A percentile compares a stretch with the other conserved stretches of the same genome.
phyloP scores from a whole-genome alignment of 306 rosid genomes.

The Prunus armeniaca region DNA sequence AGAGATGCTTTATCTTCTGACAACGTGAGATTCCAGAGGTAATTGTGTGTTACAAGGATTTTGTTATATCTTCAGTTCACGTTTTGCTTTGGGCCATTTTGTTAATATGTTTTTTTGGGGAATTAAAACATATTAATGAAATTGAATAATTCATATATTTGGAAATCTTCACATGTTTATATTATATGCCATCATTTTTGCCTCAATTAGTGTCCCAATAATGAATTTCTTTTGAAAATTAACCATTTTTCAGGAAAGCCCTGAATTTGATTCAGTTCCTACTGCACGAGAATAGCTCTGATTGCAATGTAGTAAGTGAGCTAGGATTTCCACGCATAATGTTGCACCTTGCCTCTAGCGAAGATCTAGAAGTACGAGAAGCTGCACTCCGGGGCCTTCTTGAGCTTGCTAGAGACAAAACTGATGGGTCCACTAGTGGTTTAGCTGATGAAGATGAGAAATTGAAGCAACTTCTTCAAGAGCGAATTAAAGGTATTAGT shows the following conservation, averaged over 20 bases:
- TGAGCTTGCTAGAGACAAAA: slow-evolving; percentile 45
- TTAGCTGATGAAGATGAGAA: slow-evolving; percentile 53
- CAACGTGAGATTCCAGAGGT: slow-evolving; percentile 92
- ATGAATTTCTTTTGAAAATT: background rate
- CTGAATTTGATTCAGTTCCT: slow-evolving; percentile 81
- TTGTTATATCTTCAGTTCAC: background rate
- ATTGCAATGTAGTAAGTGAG: slow-evolving; percentile 51
- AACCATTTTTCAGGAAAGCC: slow-evolving; percentile 68
- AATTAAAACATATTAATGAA: background rate
- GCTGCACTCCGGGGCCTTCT: slow-evolving; percentile 79
- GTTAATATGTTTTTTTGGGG: background rate
- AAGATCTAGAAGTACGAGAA: slow-evolving; percentile 75
- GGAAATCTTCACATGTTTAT: background rate
- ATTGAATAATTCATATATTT: background rate
- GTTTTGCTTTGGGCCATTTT: background rate
- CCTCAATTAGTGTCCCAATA: background rate
- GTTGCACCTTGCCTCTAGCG: slow-evolving; percentile 74
- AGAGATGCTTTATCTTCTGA: slow-evolving; percentile 75
- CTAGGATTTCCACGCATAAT: slow-evolving; percentile 72
- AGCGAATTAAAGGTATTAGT: slow-evolving; percentile 56
- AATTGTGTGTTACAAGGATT: slow-evolving; percentile 14
- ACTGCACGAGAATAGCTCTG: slow-evolving; percentile 62
- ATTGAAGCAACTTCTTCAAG: slow-evolving; percentile 73
- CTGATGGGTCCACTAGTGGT: slow-evolving; percentile 22
- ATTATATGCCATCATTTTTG: background rate